Percentiles rank a stretch among this genome's conserved stretches.
Evolutionary conservation across 805 yeast species (phyloP).

Genomic region (Saturnispora bothae): DNA sequence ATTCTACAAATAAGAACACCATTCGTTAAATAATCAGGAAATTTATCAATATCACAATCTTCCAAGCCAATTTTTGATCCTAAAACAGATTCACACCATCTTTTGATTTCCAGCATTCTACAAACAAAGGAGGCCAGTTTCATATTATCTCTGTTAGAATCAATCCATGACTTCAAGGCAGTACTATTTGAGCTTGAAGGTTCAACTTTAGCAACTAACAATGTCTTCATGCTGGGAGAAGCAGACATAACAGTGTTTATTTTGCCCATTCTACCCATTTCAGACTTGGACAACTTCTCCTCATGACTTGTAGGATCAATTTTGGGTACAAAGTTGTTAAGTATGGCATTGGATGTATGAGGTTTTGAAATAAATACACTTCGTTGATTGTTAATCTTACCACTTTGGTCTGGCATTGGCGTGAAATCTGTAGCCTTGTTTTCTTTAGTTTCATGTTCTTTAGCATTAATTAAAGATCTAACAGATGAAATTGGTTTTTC

Average conservation of each 20-base stretch:
- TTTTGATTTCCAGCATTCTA: constrained; percentile 39
- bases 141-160: constrained; percentile 20
- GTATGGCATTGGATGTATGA: not conserved
- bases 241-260: constrained; percentile 26
- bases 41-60: constrained; percentile 34
- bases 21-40: constrained; percentile 59
- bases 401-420: constrained; percentile 19
- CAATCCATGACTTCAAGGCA: constrained; percentile 20
- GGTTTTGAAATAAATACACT: not conserved
- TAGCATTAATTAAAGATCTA: constrained; percentile 24
- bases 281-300: constrained; percentile 19
- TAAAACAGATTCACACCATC: constrained; percentile 35
- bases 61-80: constrained; percentile 18
- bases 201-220: constrained; percentile 5
- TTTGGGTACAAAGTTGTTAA: not conserved
- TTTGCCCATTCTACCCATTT: constrained; percentile 24
- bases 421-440: constrained; percentile 20
- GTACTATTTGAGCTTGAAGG: not conserved
- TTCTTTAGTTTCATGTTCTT: constrained; percentile 23
- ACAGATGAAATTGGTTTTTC: constrained; percentile 22
- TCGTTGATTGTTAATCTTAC: not conserved
- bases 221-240: constrained; percentile 27
- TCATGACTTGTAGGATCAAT: constrained; percentile 2
- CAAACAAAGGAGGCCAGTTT: constrained; percentile 39
- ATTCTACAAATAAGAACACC: constrained; percentile 81